Evolutionary conservation across 2,329 filamentous ascomycete genomes (phyloP).

Genomic region (Colletotrichum tofieldiae): DNA sequence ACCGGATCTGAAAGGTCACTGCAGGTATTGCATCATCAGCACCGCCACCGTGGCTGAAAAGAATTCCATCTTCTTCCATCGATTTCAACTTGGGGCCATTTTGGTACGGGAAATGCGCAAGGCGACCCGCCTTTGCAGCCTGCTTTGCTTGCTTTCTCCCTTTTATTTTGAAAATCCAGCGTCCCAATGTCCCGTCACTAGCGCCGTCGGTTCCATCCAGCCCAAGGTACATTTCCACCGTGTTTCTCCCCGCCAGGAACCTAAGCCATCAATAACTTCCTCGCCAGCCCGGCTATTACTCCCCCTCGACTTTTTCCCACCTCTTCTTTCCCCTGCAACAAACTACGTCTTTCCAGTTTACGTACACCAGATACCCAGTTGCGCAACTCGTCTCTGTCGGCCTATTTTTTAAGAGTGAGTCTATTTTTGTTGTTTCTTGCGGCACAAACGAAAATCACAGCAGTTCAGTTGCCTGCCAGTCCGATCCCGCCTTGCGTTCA

Average conservation of each 20-base stretch:
- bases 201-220: slow-evolving; percentile 34
- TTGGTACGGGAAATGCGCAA: slow-evolving; percentile 39
- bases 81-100: slow-evolving; percentile 39
- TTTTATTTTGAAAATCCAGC: slow-evolving; percentile 45
- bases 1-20: slow-evolving; percentile 22
- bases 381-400: slow-evolving; percentile 23
- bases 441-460: slow-evolving; percentile 6
- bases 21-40: slow-evolving; percentile 43
- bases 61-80: slow-evolving; percentile 45
- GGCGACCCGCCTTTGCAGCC: slow-evolving; percentile 43
- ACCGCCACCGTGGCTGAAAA: slow-evolving; percentile 46
- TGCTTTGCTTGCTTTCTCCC: slow-evolving; percentile 35
- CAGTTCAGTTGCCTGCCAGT: background rate
- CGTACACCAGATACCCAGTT: slow-evolving; percentile 39
- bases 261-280: slow-evolving; percentile 41
- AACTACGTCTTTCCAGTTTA: slow-evolving; percentile 27
- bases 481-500: background rate
- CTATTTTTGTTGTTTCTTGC: background rate
- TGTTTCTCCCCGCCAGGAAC: slow-evolving; percentile 40
- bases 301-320: slow-evolving; percentile 18
- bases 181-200: slow-evolving; percentile 39
- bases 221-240: slow-evolving; percentile 40
- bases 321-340: slow-evolving; percentile 14
- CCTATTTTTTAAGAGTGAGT: slow-evolving; percentile 27
- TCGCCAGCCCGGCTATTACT: slow-evolving; percentile 30